Conservation (phyloP, 345 rosid genomes). For the Clarkia xantiana region DNA sequence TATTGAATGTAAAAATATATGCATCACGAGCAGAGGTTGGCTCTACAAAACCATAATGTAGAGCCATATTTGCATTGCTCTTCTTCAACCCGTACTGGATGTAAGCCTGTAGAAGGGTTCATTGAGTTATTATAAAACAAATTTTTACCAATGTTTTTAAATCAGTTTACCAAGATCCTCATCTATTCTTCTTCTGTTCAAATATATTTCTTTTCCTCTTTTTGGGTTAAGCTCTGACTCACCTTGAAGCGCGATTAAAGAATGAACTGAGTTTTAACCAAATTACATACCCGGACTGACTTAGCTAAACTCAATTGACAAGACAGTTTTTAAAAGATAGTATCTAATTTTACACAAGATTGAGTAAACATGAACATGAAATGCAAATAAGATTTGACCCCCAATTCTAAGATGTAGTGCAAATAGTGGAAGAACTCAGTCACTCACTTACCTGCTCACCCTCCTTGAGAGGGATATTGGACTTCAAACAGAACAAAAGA, state of each 20-base stretch:
- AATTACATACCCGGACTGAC: too few relatives aligned
- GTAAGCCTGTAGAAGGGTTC: slow-evolving; percentile 9
- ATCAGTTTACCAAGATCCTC: too few relatives aligned
- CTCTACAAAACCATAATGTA: slow-evolving; percentile 15
- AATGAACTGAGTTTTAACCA: too few relatives aligned
- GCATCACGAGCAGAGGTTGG: slow-evolving; percentile 8
- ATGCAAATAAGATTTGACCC: background rate
- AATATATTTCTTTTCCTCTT: too few relatives aligned
- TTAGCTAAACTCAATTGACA: too few relatives aligned
- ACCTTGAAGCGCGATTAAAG: too few relatives aligned
- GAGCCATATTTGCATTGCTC: slow-evolving; percentile 15
- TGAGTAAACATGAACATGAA: too few relatives aligned
- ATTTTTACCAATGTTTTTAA: too few relatives aligned
- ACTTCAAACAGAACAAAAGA: slow-evolving; percentile 15
- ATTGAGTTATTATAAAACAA: background rate
- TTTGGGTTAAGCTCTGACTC: too few relatives aligned
- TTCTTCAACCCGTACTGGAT: slow-evolving; percentile 16
- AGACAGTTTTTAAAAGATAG: background rate
- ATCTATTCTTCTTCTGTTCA: too few relatives aligned
- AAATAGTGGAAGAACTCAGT: background rate
- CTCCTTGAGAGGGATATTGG: slow-evolving; percentile 10
- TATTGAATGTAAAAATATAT: slow-evolving; percentile 6
- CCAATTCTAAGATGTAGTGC: too few relatives aligned
- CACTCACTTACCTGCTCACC: slow-evolving; percentile 18
- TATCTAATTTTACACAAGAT: too few relatives aligned